These are phyloP conservation scores for Pontederia paniculata DNA, from an alignment of 176 grass and related monocot species.

Conservation along the genomic window DNA sequence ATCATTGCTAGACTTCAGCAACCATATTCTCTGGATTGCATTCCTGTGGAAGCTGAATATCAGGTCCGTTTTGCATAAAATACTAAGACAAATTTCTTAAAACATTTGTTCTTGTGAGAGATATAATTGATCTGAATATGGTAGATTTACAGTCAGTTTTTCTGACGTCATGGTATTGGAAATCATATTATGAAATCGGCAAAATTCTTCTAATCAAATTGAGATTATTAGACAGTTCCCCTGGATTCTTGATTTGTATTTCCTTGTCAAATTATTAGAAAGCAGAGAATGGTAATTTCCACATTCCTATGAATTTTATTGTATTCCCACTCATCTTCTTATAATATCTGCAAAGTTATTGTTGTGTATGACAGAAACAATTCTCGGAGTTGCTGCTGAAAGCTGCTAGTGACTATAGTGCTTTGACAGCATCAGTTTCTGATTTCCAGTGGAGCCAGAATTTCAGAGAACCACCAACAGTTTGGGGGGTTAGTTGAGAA, in stretches of 20 bases:
- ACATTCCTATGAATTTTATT: background rate
- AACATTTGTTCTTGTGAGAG: no score
- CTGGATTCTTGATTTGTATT: no score
- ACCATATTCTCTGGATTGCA: slow-evolving; percentile 98
- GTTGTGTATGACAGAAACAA: slow-evolving; percentile 66
- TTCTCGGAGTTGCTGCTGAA: slow-evolving; percentile 95
- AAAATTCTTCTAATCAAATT: no score
- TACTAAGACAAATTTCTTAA: background rate
- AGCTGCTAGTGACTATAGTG: slow-evolving; percentile 90
- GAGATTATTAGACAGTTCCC: no score
- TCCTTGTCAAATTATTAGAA: no score
- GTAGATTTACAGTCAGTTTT: no score
- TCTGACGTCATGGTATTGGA: no score
- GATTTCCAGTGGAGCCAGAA: slow-evolving; percentile 99
- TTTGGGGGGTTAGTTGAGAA: slow-evolving; percentile 69
- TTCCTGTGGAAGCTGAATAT: slow-evolving; percentile 98
- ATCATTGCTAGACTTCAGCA: slow-evolving; percentile 97
- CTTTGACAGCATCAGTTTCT: slow-evolving; percentile 65
- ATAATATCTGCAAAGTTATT: background rate
- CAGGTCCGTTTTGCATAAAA: slow-evolving; percentile 33
- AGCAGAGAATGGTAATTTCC: no score
- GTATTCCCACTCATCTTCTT: background rate
- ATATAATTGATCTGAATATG: no score
- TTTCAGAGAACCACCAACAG: slow-evolving; percentile 86
- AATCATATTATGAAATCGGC: no score